phyloP scores from a whole-genome alignment of 2,329 filamentous ascomycete species.

The Fonsecaea monophora region DNA sequence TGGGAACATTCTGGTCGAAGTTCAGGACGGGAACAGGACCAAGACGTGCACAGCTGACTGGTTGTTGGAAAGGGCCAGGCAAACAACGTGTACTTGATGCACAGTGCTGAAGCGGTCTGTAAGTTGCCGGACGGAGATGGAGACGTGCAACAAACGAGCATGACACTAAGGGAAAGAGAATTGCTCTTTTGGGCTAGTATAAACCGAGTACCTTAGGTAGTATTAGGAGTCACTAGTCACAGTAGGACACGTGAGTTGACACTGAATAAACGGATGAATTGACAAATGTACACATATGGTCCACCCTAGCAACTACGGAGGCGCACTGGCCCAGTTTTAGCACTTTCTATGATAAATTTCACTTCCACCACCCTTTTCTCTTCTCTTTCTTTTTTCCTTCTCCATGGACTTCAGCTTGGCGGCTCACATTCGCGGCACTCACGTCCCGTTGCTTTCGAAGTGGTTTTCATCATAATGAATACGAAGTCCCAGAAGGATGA shows the following conservation, averaged over 20 bases:
- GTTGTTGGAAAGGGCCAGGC: neutral
- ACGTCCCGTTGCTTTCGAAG: conserved; percentile 29
- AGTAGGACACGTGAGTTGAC: neutral
- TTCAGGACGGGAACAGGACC: neutral
- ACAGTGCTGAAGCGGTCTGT: neutral
- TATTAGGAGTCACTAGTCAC: too few relatives aligned
- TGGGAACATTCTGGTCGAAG: neutral
- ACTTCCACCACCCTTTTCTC: neutral
- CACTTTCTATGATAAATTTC: neutral
- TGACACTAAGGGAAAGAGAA: neutral
- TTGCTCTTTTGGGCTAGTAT: neutral
- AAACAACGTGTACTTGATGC: neutral
- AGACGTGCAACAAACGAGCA: neutral
- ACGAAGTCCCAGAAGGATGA: conserved; percentile 34
- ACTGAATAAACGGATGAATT: neutral
- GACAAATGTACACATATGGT: neutral
- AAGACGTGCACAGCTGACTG: neutral
- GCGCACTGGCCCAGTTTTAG: neutral
- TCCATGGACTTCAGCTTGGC: conserved; percentile 37
- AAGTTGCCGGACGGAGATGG: neutral
- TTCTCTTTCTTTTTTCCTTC: conserved; percentile 17
- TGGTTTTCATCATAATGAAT: conserved; percentile 27
- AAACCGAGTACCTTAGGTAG: too few relatives aligned
- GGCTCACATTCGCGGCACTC: conserved; percentile 36
- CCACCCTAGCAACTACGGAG: conserved; percentile 8